Evolutionary conservation across 768 basidiomycete species (phyloP).

Genomic region (Termitomyces sp.): DNA sequence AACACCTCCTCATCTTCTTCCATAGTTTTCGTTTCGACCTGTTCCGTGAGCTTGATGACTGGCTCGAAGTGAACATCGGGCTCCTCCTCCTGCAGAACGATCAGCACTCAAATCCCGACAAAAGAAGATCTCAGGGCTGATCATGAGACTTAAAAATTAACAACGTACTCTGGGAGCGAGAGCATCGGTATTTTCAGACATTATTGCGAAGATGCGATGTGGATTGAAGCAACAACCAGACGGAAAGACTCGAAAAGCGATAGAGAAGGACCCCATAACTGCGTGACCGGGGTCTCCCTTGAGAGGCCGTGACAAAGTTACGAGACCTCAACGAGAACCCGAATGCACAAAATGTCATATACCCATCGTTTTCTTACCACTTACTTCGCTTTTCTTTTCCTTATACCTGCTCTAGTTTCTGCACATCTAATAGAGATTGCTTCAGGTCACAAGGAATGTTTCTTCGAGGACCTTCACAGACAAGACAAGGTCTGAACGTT

Average conservation of each 20-base stretch:
- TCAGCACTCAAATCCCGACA: constrained; percentile 10
- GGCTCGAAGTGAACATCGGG: constrained; percentile 91
- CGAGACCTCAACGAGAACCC: neutral
- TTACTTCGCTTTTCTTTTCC: constrained; percentile 35
- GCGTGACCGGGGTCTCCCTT: constrained; percentile 13
- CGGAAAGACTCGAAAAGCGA: constrained; percentile 7
- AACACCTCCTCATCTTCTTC: constrained; percentile 91
- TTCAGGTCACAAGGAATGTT: constrained; percentile 87
- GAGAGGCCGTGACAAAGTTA: neutral
- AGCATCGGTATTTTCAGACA: constrained; percentile 57
- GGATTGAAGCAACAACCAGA: constrained; percentile 16
- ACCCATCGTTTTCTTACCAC: constrained; percentile 31
- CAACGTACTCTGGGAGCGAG: constrained; percentile 66
- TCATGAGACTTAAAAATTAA: constrained; percentile 10
- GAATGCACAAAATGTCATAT: constrained; percentile 18
- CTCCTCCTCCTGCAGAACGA: constrained; percentile 59
- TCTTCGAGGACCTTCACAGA: constrained; percentile 89
- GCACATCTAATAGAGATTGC: constrained; percentile 71
- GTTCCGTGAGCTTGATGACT: constrained; percentile 92
- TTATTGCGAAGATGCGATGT: constrained; percentile 28
- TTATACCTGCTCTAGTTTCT: constrained; percentile 34
- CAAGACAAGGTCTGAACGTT: constrained; percentile 70
- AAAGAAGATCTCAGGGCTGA: constrained; percentile 7
- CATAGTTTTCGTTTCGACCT: constrained; percentile 89
- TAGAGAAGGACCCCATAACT: constrained; percentile 13